phyloP scores from a whole-genome alignment of 352 stramenopile species.

The Elongisporangium undulatum region DNA sequence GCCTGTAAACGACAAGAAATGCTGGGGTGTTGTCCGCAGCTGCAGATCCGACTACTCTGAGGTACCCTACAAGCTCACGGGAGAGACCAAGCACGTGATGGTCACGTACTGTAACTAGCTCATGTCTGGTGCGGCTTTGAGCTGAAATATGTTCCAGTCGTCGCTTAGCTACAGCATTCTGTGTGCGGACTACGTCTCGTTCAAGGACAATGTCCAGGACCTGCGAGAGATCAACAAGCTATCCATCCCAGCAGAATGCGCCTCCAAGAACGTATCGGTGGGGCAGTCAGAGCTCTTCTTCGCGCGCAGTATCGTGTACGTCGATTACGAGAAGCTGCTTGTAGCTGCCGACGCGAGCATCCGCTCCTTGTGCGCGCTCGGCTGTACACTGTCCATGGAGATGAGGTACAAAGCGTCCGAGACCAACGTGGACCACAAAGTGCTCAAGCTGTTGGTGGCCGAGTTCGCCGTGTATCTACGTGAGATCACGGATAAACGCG shows the following conservation, averaged over 20 bases:
- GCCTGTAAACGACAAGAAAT: slow-evolving; percentile 25
- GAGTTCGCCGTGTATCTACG: slow-evolving; percentile 45
- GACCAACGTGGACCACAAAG: slow-evolving; percentile 34
- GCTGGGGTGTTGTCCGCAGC: slow-evolving; percentile 25
- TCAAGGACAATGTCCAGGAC: slow-evolving; percentile 10
- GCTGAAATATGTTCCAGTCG: slow-evolving; percentile 32
- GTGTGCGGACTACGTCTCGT: slow-evolving; percentile 38
- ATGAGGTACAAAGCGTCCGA: slow-evolving; percentile 59
- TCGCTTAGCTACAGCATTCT: slow-evolving; percentile 33
- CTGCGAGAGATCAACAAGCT: slow-evolving; percentile 4
- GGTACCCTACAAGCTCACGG: slow-evolving; percentile 25
- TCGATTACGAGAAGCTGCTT: slow-evolving; percentile 48
- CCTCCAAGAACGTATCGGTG: slow-evolving; percentile 4
- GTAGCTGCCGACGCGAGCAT: slow-evolving; percentile 47
- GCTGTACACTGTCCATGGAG: slow-evolving; percentile 53
- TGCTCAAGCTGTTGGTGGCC: slow-evolving; percentile 31
- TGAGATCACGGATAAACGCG: slow-evolving; percentile 47
- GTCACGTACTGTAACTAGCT: slow-evolving; percentile 61
- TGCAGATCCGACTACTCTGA: slow-evolving; percentile 43
- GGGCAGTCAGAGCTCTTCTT: slow-evolving; percentile 10
- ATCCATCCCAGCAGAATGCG: neutral
- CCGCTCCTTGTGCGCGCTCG: slow-evolving; percentile 24
- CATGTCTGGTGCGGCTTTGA: slow-evolving; percentile 23
- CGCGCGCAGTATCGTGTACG: slow-evolving; percentile 35
- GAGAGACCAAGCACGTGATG: slow-evolving; percentile 31